Conservation (phyloP, 2,329 filamentous ascomycete genomes). For the Calonectria crousiana region DNA sequence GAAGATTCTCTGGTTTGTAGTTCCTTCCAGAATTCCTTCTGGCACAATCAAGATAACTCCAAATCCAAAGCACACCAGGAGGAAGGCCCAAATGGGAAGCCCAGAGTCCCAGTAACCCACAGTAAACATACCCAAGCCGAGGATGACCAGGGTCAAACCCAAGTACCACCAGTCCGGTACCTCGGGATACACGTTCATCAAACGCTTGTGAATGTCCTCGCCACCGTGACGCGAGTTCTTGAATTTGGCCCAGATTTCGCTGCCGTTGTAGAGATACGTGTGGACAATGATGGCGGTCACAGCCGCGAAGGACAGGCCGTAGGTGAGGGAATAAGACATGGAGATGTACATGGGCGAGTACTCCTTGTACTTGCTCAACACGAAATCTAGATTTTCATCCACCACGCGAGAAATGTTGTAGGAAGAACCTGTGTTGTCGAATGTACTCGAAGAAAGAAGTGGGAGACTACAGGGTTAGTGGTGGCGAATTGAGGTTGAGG, state of each 20-base stretch:
- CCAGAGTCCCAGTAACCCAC: slow-evolving; percentile 23
- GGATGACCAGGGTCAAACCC: slow-evolving; percentile 7
- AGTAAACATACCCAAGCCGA: slow-evolving; percentile 23
- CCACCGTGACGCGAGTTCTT: slow-evolving; percentile 23
- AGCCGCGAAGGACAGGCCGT: slow-evolving; percentile 19
- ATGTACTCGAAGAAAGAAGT: slow-evolving; percentile 22
- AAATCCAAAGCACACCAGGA: slow-evolving; percentile 22
- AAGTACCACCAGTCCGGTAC: slow-evolving; percentile 26
- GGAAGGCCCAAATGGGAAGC: slow-evolving; percentile 23
- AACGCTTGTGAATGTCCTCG: slow-evolving; percentile 21
- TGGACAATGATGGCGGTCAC: slow-evolving; percentile 24
- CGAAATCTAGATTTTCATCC: slow-evolving; percentile 18
- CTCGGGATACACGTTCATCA: slow-evolving; percentile 24
- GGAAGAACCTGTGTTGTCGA: slow-evolving; percentile 12
- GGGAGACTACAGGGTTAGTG: slow-evolving; percentile 5
- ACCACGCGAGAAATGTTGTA: slow-evolving; percentile 20
- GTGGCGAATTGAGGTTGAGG: no score
- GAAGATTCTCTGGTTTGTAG: slow-evolving; percentile 26
- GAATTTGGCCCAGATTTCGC: slow-evolving; percentile 25
- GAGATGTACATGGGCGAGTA: slow-evolving; percentile 27
- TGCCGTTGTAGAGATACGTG: slow-evolving; percentile 22
- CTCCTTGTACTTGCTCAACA: slow-evolving; percentile 18
- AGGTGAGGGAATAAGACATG: slow-evolving; percentile 22
- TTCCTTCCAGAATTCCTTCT: slow-evolving; percentile 23
- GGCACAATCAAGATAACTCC: slow-evolving; percentile 18